Evolutionary conservation across 1,284 basidiomycete genomes (phyloP), one percentile per base, ranked within the genome.

Genomic region (Apiotrichum veenhuisii): DNA sequence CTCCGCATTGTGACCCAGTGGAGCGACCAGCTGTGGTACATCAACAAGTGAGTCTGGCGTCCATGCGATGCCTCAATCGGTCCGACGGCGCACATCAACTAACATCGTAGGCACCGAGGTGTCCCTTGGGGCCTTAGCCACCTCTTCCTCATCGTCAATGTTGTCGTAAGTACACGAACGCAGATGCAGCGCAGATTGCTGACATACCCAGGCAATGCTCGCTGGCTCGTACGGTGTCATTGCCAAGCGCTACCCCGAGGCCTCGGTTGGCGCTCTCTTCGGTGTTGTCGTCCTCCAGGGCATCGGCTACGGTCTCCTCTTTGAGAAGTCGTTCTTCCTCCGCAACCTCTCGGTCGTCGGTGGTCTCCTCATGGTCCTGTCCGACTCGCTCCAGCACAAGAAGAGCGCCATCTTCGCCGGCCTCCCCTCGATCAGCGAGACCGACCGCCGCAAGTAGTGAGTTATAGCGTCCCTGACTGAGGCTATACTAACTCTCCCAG

Each of bases 301-400:
- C 27, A 87, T 95, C 65, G 91, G 91, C 64, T 95, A 95, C 74
- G 91, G 91, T 27, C 87, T 95, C 70, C 92, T 95, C 67, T 95
- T 94, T 75, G 96, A 98, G 82, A 82, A 98, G 72, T 98, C 91
- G 80, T 99, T 99, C 83, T 99, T 99, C 91, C 87, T 98, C 45
- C 89, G 91, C 74, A 95, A 94, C 78, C 81, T 95, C 46, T 89
- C 87, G 61, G 91, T 95, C 69, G 87, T 95, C 58, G 91, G 91
- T 58, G 91, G 91, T 47, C 83, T 95, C 45, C 85, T 95, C 72
- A 98, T 99, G 96, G 94, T 98, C 50, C 92, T 99, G 78, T 93
- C 88, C 62, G 96, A 98, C 76, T 89, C 90, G 2, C 87, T 98
- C 81, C 82, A 88, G 64, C 87, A 85, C 40, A 84, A 88, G 77